These are phyloP conservation scores for Prunella vulgaris DNA, from an alignment of 257 asterid species.

Conservation along the genomic window DNA sequence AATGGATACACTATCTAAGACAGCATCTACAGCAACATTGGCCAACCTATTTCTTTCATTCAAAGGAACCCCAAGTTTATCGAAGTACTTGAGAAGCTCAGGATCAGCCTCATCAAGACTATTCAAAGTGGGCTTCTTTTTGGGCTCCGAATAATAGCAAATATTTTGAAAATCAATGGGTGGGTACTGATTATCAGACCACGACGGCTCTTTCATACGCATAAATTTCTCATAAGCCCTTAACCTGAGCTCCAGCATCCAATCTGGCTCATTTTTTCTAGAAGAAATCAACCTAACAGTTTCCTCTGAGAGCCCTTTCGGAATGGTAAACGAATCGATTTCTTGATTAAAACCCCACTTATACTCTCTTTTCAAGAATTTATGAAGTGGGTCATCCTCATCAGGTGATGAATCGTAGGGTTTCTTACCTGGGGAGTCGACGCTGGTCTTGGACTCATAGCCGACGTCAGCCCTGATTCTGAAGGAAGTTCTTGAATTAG, in stretches of 20 bases:
- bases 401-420: constrained; percentile 27
- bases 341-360: constrained; percentile 86
- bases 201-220: constrained; percentile 72
- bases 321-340: constrained; percentile 80
- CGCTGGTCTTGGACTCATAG: constrained; percentile 45
- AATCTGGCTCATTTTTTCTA: constrained; percentile 62
- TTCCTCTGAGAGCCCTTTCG: constrained; percentile 81
- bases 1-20: constrained; percentile 88
- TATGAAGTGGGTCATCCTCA: constrained; percentile 63
- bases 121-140: constrained; percentile 74
- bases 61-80: constrained; percentile 80
- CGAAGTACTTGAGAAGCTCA: constrained; percentile 75
- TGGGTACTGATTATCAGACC: constrained; percentile 90
- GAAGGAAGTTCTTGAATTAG: constrained; percentile 42
- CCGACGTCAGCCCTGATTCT: constrained; percentile 72
- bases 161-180: constrained; percentile 64
- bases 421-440: constrained; percentile 55
- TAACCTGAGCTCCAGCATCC: constrained; percentile 88
- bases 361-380: constrained; percentile 73
- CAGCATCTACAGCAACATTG: constrained; percentile 95
- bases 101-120: constrained; percentile 93
- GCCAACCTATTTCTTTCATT: constrained; percentile 85
- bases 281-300: constrained; percentile 78
- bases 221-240: constrained; percentile 66
- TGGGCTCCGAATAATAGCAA: constrained; percentile 86